These are phyloP conservation scores for Aspergillus clavatus DNA, from an alignment of 2,329 filamentous ascomycete genomes.

Conservation along the genomic window DNA sequence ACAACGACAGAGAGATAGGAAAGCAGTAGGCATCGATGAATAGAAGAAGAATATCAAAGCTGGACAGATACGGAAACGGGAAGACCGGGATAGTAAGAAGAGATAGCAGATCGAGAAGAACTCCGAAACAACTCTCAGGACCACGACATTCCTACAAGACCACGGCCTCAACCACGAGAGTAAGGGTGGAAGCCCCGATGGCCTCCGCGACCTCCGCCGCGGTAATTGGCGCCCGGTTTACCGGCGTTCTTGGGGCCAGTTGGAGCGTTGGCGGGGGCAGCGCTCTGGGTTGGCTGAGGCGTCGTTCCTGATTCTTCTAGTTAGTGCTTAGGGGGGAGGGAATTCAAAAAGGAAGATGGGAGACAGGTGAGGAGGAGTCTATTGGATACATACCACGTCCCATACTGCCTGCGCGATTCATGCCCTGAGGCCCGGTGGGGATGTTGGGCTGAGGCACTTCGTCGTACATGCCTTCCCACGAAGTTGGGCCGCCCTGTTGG, in stretches of 20 bases:
- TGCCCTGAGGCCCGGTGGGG: slow-evolving; percentile 48
- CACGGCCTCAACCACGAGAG: slow-evolving; percentile 34
- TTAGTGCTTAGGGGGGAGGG: slow-evolving; percentile 10
- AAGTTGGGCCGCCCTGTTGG: slow-evolving; percentile 64
- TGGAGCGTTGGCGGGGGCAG: slow-evolving; percentile 74
- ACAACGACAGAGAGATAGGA: no score
- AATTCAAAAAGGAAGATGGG: background rate
- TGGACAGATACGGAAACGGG: no score
- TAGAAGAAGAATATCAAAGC: no score
- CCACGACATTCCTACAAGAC: background rate
- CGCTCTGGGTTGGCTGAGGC: slow-evolving; percentile 41
- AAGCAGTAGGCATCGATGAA: no score
- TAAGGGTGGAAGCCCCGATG: slow-evolving; percentile 78
- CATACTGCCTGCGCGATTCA: slow-evolving; percentile 39
- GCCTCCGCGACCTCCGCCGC: slow-evolving; percentile 76
- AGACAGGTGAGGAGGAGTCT: slow-evolving; percentile 15
- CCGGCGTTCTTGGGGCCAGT: slow-evolving; percentile 96
- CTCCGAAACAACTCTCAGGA: no score
- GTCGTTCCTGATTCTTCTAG: slow-evolving; percentile 34
- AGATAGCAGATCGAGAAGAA: slow-evolving; percentile 1
- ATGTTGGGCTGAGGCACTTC: slow-evolving; percentile 81
- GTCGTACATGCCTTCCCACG: slow-evolving; percentile 98
- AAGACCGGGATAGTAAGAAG: background rate
- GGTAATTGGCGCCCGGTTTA: slow-evolving; percentile 85
- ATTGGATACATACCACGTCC: slow-evolving; percentile 37